Base-by-base conservation (phyloP, 768 basidiomycete genomes). In the Asterophora parasitica region DNA sequence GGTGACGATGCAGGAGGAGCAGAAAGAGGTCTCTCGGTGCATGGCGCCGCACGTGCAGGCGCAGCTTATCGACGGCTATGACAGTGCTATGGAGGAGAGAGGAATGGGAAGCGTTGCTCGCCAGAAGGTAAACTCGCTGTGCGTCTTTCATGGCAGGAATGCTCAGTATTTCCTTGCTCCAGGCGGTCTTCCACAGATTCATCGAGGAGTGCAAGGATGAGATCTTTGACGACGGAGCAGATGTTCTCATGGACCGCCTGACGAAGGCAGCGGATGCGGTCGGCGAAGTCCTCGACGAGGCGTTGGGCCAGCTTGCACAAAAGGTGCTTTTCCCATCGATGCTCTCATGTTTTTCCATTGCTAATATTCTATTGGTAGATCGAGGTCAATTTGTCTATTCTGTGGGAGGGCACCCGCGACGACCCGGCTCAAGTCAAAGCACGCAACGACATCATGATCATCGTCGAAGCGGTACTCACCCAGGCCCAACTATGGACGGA, bases 1-100 rank as follows among this genome's bases (percentile, higher is more conserved):
- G 27, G 74, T 77, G 41, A 73, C 76, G 4, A 67, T 83, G 64
- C 70, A 65, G 52, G 65, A 55, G 12, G 68, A 80, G 51, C 81
- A 82, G 62, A 82, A 83, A 62, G 78, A 82, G 44, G 65, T 79
- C 5, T 82, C 81, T 0, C 68, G 80, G 15, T 76, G 69, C 52
- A 66, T 83, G 49, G 70, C 78, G 9, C 80, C 80, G 12, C 76
- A 80, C 56, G 73, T 83, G 10, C 77, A 79, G 52, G 58, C 58
- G 8, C 72, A 77, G 53, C 66, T 83, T 9, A 19, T 65, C 8
- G 71, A 75, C 6, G 79, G 77, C 0, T 84, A 84, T 56, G 61
- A 76, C 42, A 63, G 51, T 1, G 81, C 82, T 0, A 75, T 79
- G 74, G 63, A 71, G 43, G 78, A 82, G 53, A 59, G 70, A 33